phyloP scores from a whole-genome alignment of 495 filamentous ascomycete species.

The Daldinia caldariorum region DNA sequence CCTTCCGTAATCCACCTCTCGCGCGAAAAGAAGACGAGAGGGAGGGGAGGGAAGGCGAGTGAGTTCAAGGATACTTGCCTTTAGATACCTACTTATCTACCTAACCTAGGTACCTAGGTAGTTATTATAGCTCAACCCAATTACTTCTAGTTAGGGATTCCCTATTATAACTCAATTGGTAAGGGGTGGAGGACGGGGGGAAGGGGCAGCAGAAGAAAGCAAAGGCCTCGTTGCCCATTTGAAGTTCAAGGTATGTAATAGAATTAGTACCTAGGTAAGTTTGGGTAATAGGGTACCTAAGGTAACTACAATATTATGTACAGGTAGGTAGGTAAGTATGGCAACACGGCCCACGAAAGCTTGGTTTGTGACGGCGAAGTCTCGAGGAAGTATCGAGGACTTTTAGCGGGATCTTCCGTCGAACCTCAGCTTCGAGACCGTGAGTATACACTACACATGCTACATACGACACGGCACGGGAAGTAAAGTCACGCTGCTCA shows the following conservation, averaged over 20 bases:
- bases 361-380: conserved; percentile 19
- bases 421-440: conserved; percentile 18
- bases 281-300: conserved; percentile 12
- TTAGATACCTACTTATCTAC: too few species aligned
- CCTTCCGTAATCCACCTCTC: conserved; percentile 2
- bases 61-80: conserved; percentile 6
- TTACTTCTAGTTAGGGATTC: not conserved
- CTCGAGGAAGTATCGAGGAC: conserved; percentile 38
- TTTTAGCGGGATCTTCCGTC: conserved; percentile 16
- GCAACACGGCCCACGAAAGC: too few species aligned
- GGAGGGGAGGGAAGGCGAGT: not conserved
- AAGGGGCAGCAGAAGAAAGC: conserved; percentile 16
- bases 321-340: too few species aligned
- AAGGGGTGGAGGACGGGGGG: conserved; percentile 13
- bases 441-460: not conserved
- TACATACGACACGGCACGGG: conserved; percentile 9
- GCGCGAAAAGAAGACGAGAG: conserved; percentile 1
- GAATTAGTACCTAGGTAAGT: not conserved
- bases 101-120: too few species aligned
- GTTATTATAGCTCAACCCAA: conserved; percentile 40
- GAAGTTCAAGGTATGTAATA: not conserved
- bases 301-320: too few species aligned
- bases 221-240: not conserved
- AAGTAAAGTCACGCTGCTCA: conserved; percentile 22
- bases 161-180: conserved; percentile 36